Base-by-base conservation (phyloP, 257 asterid genomes). In the Orobanche coerulescens region DNA sequence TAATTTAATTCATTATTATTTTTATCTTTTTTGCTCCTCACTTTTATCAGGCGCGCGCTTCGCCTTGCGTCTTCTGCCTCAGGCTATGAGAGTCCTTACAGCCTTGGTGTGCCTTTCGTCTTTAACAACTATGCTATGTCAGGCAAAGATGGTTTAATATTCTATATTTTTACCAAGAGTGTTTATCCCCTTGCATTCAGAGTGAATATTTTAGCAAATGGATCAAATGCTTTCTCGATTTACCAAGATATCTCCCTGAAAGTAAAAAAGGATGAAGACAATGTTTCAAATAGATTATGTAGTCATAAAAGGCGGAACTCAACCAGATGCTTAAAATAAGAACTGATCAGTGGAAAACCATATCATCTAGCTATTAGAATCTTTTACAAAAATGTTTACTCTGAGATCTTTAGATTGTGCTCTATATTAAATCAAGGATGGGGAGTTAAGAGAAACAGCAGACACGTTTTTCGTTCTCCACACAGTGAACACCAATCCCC, bases 391-490 rank as follows among this genome's bases (percentile, higher is more conserved):
- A 31, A 31, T 3, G 7, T 31, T 31, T 9, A 31, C 37, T 31
- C 7, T 1, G 7, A 3, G 7, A 1, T 31, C 31, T 26, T 26
- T 26, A 26, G 3, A 26, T 1, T 9, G 9, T 31, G 37, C 37
- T 31, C 37, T 2, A 31, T 31, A 31, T 31, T 6, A 26, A 5
- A 22, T 12, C 64, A 37, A 59, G 52, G 15, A 28, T 15, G 15
- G 8, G 22, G 25, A 59, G 25, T 39, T 23, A 59, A 7, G 25
- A 3, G 13, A n/a, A n/a, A n/a, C n/a, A n/a, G n/a, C n/a, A n/a
- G n/a, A n/a, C n/a, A n/a, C n/a, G n/a, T 25, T 23, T 64, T 64
- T 30, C 23, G 24, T 23, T 24, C 40, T 51, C 61, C 48, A 49
- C 33, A 37, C 52, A 23, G 14, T 3, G 33, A 49, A 19, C 18